Base-by-base conservation (phyloP, 805 yeast species). In the Saccharomycopsis oosterbeekiorum region DNA sequence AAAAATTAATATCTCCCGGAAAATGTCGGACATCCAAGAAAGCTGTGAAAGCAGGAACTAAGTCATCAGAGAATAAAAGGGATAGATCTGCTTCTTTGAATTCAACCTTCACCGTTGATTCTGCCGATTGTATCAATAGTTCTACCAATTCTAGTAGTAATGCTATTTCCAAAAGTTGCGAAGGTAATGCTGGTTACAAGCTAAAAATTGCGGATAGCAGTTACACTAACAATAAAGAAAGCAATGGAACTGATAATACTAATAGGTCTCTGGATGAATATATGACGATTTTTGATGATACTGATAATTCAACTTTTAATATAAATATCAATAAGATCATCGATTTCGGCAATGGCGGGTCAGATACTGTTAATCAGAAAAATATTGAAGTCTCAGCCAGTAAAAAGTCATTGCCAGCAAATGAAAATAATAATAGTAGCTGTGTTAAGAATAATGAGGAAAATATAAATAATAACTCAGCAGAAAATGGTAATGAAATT, bases 41-140 rank as follows among this genome's bases (percentile, higher is more conserved):
- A 21, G 14, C 15, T 2, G 21, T 17, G 15, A 47, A 47, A 47
- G 19, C 53, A 21, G 15, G 10, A 37, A 12, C 41, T 37, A 37
- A 37, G 9, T 37, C 9, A 37, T 2, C 12, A 4, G 41, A 37
- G 24, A 53, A 34, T n/a, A 39, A 11, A 14, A 41, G 51, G 14
- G 41, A 19, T 9, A 40, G 62, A 34, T 51, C 59, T 9, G 43
- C 43, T 11, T 58, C 59, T 17, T 17, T 37, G n/a, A n/a, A 37
- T 26, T 56, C 59, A 15, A 42, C 41, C 4, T 40, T 58, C n/a
- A 56, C 61, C 2, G 9, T 58, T 17, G 59, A 61, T 36, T 57
- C 59, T 14, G 34, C 36, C 26, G 21, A 26, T 6, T 47, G 53
- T 14, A 8, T 24, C 1, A 10, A 4, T 10, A 40, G 34, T 29